Percentiles rank a stretch among this genome's conserved stretches.
These are phyloP conservation scores for Fermentozyma sake DNA, from an alignment of 1,139 yeast species.

Conservation along the genomic window DNA sequence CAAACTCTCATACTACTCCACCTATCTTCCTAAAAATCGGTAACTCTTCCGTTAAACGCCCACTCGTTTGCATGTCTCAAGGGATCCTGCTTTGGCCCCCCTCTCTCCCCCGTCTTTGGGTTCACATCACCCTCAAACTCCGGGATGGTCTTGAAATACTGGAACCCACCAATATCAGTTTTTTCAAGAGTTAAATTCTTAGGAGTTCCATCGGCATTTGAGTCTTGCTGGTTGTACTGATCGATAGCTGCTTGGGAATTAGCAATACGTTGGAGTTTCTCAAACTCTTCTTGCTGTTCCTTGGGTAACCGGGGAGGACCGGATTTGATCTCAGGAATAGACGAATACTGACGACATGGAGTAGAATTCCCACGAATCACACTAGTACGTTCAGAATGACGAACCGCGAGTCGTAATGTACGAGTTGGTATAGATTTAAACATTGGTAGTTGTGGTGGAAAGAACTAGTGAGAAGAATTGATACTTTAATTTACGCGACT, in stretches of 20 bases:
- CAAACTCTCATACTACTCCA: constrained; percentile 2
- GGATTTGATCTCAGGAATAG: constrained; percentile 1
- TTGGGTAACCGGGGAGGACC: constrained; percentile 83
- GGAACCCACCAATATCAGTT: constrained; percentile 61
- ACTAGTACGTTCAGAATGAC: too few species aligned
- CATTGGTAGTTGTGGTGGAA: too few species aligned
- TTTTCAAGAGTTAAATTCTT: constrained; percentile 1
- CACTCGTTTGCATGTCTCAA: constrained; percentile 81
- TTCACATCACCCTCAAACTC: constrained; percentile 95
- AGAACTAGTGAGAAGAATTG: too few species aligned
- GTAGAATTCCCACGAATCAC: not conserved
- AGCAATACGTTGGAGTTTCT: constrained; percentile 75
- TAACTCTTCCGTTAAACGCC: constrained; percentile 92
- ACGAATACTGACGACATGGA: constrained; percentile 1
- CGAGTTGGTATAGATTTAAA: too few species aligned
- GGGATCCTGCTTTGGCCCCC: constrained; percentile 99
- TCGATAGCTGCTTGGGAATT: constrained; percentile 77
- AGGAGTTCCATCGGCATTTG: constrained; percentile 6
- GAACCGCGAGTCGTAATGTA: too few species aligned
- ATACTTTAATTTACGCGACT: too few species aligned
- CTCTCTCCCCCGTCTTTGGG: constrained; percentile 91
- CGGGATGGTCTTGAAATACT: constrained; percentile 72
- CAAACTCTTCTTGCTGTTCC: constrained; percentile 92
- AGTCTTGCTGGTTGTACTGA: constrained; percentile 56
- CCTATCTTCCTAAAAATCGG: constrained; percentile 61